Base-by-base conservation (phyloP, 306 rosid genomes). In the Pterocarpus macrocarpus region DNA sequence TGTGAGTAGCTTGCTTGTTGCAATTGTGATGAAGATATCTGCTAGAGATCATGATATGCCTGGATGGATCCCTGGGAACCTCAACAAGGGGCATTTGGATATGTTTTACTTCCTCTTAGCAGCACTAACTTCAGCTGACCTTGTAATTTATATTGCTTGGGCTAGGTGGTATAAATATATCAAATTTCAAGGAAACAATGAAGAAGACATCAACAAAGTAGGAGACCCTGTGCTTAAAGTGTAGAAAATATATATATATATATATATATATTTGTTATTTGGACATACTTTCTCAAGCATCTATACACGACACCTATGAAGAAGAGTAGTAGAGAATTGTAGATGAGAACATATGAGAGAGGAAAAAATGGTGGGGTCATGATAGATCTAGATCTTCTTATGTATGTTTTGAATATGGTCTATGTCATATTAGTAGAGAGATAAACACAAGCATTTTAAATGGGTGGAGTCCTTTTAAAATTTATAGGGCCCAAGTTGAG, bases 41-140 rank as follows among this genome's bases (percentile, higher is more conserved):
- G 28, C 86, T 0, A 88, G 53, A 36, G 90, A 82, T 74, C 81
- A 83, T 0, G 50, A 61, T 7, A 83, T 86, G 87, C 91, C 90
- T 2, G 97, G 97, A 0, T 93, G 97, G 97, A 93, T 93, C 62
- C 97, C 97, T 4, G 86, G 86, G 2, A 90, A 93, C 83, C 89
- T 93, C 1, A 93, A 93, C 77, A 71, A 44, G 43, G 97, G 97
- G 2, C 97, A 90, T 75, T 67, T 93, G 78, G 92, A 93, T 12
- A 81, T 87, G 80, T 93, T 93, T 61, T 93, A 78, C 74, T 91
- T 91, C 81, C 93, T 93, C 43, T 83, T 93, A 8, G 97, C 97
- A 6, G 92, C 83, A 61, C 87, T 93, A 44, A 93, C 97, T 2
- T 59, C 89, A 1, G 89, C 83, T 28, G 94, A 91, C 56, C 78